Evolutionary conservation across 2,329 filamentous ascomycete species (phyloP).

Genomic region (Scortechinia acanthostroma): DNA sequence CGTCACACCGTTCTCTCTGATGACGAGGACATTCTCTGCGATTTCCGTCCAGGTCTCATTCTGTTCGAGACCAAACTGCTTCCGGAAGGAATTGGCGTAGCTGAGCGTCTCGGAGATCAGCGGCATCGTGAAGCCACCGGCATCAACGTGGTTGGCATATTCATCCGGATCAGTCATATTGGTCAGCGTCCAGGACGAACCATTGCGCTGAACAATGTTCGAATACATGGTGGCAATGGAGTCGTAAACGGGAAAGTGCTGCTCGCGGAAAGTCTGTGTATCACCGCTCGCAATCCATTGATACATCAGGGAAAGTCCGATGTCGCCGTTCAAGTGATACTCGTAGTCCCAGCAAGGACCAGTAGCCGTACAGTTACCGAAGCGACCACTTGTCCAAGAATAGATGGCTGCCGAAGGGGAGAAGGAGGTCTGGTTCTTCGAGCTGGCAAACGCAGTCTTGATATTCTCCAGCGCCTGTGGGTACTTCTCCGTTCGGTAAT

Average conservation of each 20-base stretch:
- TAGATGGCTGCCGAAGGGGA: slow-evolving; percentile 51
- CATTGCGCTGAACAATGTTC: slow-evolving; percentile 51
- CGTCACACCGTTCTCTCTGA: slow-evolving; percentile 31
- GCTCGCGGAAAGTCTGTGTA: slow-evolving; percentile 20
- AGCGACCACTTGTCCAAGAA: slow-evolving; percentile 62
- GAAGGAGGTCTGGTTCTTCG: slow-evolving; percentile 51
- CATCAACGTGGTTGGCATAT: slow-evolving; percentile 61
- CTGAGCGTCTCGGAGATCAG: slow-evolving; percentile 45
- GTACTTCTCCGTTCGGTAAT: slow-evolving; percentile 53
- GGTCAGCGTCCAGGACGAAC: slow-evolving; percentile 37
- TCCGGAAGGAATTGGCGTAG: slow-evolving; percentile 47
- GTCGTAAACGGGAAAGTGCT: slow-evolving; percentile 55
- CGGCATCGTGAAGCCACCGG: slow-evolving; percentile 64
- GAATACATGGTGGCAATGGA: slow-evolving; percentile 54
- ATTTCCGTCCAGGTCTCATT: slow-evolving; percentile 54
- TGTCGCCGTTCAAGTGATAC: slow-evolving; percentile 67
- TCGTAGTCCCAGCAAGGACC: slow-evolving; percentile 65
- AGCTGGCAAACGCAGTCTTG: slow-evolving; percentile 34
- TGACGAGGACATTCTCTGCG: slow-evolving; percentile 35
- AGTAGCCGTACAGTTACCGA: slow-evolving; percentile 59
- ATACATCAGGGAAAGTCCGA: slow-evolving; percentile 38
- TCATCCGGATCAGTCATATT: slow-evolving; percentile 73
- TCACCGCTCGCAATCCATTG: slow-evolving; percentile 19
- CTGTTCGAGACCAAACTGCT: slow-evolving; percentile 38
- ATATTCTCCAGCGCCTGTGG: slow-evolving; percentile 44